These are phyloP conservation scores for Metarhizium guizhouense DNA, from an alignment of 2,329 filamentous ascomycete genomes.

Conservation along the genomic window DNA sequence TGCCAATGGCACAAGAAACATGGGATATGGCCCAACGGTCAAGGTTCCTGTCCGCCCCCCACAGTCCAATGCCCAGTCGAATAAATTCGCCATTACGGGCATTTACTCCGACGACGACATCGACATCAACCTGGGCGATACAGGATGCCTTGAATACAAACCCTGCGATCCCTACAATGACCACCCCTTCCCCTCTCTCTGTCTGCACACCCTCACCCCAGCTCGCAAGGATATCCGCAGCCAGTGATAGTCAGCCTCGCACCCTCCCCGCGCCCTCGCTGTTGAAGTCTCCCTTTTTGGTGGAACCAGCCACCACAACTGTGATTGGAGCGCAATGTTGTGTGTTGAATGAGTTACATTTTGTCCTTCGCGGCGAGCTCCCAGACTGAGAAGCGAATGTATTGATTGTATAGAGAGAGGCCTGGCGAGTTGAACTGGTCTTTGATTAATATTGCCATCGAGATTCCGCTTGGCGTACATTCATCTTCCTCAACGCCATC, in stretches of 20 bases:
- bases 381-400: not conserved
- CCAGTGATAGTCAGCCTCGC: slow-evolving; percentile 5
- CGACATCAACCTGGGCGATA: not conserved
- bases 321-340: slow-evolving; percentile 1
- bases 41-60: not conserved
- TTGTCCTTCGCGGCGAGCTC: not conserved
- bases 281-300: not conserved
- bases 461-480: not conserved
- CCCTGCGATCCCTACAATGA: not conserved
- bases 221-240: not conserved
- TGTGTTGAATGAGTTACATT: not conserved
- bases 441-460: not conserved
- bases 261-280: not conserved
- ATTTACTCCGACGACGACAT: not conserved
- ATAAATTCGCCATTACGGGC: not conserved
- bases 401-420: not conserved
- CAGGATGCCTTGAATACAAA: not conserved
- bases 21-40: not conserved
- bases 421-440: not conserved
- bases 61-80: not conserved
- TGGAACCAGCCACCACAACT: not conserved
- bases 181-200: not conserved
- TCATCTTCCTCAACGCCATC: not conserved
- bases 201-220: not conserved
- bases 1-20: not conserved